phyloP scores from a whole-genome alignment of 176 grass and related monocot genomes.

The Hordeum marinum region DNA sequence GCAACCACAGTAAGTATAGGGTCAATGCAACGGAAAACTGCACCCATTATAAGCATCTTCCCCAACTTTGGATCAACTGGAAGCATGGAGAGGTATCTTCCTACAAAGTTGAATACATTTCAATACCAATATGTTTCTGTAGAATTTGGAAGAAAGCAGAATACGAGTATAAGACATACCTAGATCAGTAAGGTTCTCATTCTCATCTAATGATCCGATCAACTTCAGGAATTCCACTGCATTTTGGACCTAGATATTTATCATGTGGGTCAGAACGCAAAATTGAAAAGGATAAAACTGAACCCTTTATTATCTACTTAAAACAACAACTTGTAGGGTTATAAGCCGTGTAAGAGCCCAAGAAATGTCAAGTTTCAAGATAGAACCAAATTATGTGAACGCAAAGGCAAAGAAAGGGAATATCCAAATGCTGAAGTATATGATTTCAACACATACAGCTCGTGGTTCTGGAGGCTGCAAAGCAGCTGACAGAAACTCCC shows the following conservation, averaged over 20 bases:
- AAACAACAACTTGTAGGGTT: not conserved
- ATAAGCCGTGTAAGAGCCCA: not conserved
- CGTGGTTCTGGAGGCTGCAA: conserved; percentile 81
- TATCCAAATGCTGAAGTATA: not conserved
- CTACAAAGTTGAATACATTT: conserved; percentile 50
- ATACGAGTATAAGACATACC: conserved; percentile 39
- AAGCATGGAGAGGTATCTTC: conserved; percentile 89
- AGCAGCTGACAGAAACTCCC: conserved; percentile 82
- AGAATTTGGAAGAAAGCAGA: not conserved
- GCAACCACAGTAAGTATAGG: conserved; percentile 86
- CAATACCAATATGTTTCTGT: conserved; percentile 11
- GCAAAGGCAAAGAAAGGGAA: not conserved
- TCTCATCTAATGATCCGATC: conserved; percentile 87
- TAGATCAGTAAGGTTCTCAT: conserved; percentile 82
- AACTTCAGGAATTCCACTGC: conserved; percentile 91
- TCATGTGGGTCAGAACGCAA: conserved; percentile 12
- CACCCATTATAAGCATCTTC: conserved; percentile 99
- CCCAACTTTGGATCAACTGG: conserved; percentile 95
- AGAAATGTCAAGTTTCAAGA: not conserved
- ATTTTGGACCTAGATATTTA: conserved; percentile 78
- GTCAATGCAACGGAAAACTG: conserved; percentile 87
- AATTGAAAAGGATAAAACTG: not conserved
- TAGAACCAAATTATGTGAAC: not conserved
- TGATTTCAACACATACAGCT: conserved; percentile 53
- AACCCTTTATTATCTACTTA: not conserved